These are phyloP conservation scores for Grammothele lineata DNA, from an alignment of 768 basidiomycete species.

Conservation along the genomic window DNA sequence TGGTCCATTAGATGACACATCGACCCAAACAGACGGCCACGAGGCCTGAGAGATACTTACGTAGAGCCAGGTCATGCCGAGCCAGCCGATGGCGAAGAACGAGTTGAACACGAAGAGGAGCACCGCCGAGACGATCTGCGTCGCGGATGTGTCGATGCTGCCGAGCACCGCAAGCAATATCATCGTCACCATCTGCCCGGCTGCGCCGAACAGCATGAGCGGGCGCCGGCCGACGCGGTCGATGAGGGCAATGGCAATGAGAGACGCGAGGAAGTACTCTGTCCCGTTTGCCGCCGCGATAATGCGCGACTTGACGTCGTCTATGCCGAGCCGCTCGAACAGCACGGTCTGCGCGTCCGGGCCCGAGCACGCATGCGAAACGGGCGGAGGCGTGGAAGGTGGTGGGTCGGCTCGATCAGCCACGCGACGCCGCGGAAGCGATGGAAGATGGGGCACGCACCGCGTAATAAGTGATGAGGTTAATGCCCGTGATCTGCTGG, in stretches of 20 bases:
- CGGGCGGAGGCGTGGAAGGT: too few species aligned
- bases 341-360: slow-evolving; percentile 42
- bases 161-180: slow-evolving; percentile 54
- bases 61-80: slow-evolving; percentile 71
- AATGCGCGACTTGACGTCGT: slow-evolving; percentile 53
- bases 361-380: too few species aligned
- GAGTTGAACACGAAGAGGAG: slow-evolving; percentile 69
- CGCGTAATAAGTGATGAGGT: slow-evolving; percentile 51
- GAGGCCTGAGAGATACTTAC: slow-evolving; percentile 30
- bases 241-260: slow-evolving; percentile 66
- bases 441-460: slow-evolving; percentile 33
- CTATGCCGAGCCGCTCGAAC: slow-evolving; percentile 56
- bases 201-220: slow-evolving; percentile 66
- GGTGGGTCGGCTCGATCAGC: slow-evolving; percentile 14
- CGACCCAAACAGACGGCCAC: too few species aligned
- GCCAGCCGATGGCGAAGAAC: slow-evolving; percentile 67
- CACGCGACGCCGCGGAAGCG: slow-evolving; percentile 22
- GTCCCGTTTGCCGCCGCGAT: slow-evolving; percentile 67
- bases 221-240: slow-evolving; percentile 71
- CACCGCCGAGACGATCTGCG: slow-evolving; percentile 49
- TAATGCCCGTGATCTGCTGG: slow-evolving; percentile 68
- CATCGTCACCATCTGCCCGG: slow-evolving; percentile 57
- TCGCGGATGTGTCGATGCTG: slow-evolving; percentile 42
- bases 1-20: background rate
- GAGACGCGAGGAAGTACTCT: slow-evolving; percentile 68